A percentile compares a stretch with the other conserved stretches of the same genome.
Evolutionary conservation across 352 stramenopile species (phyloP).

Genomic region (Aphanomyces invadans): DNA sequence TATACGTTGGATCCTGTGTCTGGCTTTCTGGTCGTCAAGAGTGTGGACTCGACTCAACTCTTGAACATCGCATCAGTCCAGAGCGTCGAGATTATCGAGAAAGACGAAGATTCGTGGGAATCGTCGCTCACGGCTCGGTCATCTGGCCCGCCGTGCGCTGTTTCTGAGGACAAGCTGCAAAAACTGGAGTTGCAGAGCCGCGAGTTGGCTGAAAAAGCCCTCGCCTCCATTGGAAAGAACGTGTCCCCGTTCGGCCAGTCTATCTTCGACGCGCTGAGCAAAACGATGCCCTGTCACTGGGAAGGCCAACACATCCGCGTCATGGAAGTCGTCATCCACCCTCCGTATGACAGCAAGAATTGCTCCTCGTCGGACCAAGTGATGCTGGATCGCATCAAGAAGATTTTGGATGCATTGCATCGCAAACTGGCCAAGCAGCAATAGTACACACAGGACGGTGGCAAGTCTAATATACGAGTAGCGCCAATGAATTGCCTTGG

Average conservation of each 20-base stretch:
- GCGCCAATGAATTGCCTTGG: too few species aligned
- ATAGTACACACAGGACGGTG: neutral
- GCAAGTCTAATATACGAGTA: too few species aligned
- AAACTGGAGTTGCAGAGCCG: constrained; percentile 74
- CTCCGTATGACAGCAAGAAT: constrained; percentile 71
- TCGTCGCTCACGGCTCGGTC: constrained; percentile 36
- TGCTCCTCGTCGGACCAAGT: constrained; percentile 66
- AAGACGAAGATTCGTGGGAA: constrained; percentile 23
- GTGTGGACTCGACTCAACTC: constrained; percentile 50
- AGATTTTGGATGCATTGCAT: constrained; percentile 47
- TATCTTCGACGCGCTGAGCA: constrained; percentile 85
- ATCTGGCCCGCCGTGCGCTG: constrained; percentile 1
- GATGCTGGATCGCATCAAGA: constrained; percentile 73
- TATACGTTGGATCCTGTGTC: constrained; percentile 72
- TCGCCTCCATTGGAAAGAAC: constrained; percentile 73
- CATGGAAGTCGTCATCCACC: constrained; percentile 79
- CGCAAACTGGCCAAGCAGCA: constrained; percentile 11
- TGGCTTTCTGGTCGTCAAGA: constrained; percentile 66
- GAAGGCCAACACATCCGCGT: constrained; percentile 73
- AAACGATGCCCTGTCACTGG: constrained; percentile 86
- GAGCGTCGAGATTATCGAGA: constrained; percentile 43
- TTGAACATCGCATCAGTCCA: constrained; percentile 62
- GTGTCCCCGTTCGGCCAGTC: constrained; percentile 59
- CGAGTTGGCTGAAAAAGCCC: constrained; percentile 47
- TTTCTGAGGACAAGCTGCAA: constrained; percentile 64